Percentiles rank a stretch among this genome's conserved stretches.
Evolutionary conservation across 2,329 filamentous ascomycete species (phyloP).

Genomic region (Arthrobotrys iridis): DNA sequence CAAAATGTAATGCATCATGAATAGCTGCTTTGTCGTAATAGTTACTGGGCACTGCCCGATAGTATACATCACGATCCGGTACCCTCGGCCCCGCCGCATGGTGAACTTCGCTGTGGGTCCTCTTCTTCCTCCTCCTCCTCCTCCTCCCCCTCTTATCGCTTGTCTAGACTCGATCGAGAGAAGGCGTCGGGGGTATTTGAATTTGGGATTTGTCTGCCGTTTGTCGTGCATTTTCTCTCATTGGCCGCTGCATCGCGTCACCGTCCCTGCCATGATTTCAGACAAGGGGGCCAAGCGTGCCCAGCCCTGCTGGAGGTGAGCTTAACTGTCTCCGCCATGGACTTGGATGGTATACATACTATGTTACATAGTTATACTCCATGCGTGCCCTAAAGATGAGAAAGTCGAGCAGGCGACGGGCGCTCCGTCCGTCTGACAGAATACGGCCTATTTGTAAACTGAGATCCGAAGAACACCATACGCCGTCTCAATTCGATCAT

Average conservation of each 20-base stretch:
- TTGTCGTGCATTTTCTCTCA: background rate
- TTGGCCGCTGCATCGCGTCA: constrained; percentile 31
- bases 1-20: background rate
- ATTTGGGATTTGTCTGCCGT: constrained; percentile 35
- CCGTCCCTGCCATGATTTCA: constrained; percentile 28
- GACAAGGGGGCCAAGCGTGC: constrained; percentile 32
- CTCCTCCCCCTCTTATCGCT: background rate
- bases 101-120: constrained; percentile 1
- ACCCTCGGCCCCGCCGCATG: constrained; percentile 1
- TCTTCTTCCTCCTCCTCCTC: background rate
- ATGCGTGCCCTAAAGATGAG: too few species aligned
- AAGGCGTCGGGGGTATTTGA: constrained; percentile 27
- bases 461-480: too few species aligned
- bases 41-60: constrained; percentile 14
- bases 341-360: too few species aligned
- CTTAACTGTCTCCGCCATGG: constrained; percentile 29
- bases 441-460: too few species aligned
- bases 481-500: too few species aligned
- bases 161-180: background rate
- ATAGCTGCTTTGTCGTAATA: background rate
- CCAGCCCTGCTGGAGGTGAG: constrained; percentile 13
- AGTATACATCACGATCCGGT: constrained; percentile 8
- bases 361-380: too few species aligned
- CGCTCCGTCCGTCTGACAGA: too few species aligned
- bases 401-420: too few species aligned